Base-by-base conservation (phyloP, 345 rosid genomes). In the Camelina sativa region DNA sequence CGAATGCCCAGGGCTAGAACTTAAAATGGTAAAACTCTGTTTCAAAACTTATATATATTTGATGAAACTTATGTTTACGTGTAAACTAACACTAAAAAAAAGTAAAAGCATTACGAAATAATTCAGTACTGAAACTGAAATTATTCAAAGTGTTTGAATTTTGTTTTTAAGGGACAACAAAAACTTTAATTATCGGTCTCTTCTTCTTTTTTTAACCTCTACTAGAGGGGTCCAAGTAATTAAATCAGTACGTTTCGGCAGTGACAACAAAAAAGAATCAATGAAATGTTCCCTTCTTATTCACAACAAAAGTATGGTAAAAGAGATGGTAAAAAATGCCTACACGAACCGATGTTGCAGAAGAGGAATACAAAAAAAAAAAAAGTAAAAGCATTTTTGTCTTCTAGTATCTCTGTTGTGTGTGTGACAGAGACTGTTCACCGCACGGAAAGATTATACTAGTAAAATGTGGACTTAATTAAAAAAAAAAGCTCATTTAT, bases 371-470 rank as follows among this genome's bases (percentile, higher is more conserved):
- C 6, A 32, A 32, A 32, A 32, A 6, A 1, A 0, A 25, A 28
- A 4, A 28, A 28, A 4, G 30, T 28, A 62, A 69, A 76, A 69
- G 65, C 40, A 34, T 1, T 54, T 37, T 62, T 76, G 80, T 69
- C 59, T 54, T 64, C 10, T 76, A 69, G 80, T 62, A 35, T 30
- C 23, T 40, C 15, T 41, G 28, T 46, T 41, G 43, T 10, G 43
- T 10, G 43, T 38, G 43, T 11, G 19, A 11, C 32, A 38, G 44
- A 50, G 52, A 66, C 63, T n/a, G 47, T 57, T 57, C 60, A 47
- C 55, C 62, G 73, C 79, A 68, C 10, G 65, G 71, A 76, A 76
- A 76, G 61, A 47, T 16, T 22, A 50, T 68, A 32, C 55, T 41
- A 28, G 62, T 41, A 28, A 53, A 68, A 61, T 69, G 6, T 13